Conservation (phyloP, 768 basidiomycete species). For the Pisolithus microcarpus region DNA sequence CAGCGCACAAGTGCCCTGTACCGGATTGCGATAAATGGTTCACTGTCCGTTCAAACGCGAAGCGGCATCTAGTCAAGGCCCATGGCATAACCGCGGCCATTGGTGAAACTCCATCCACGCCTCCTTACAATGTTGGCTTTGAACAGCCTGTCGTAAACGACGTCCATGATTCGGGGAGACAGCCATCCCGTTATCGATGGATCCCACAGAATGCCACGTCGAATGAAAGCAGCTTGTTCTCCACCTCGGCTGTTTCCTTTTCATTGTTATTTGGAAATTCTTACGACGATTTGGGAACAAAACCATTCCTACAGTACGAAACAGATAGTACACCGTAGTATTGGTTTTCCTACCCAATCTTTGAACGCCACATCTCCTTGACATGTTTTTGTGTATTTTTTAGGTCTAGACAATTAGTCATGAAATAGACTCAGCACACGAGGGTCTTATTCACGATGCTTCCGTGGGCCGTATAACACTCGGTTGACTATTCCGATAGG, state of each 20-base stretch:
- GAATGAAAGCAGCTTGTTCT: constrained; percentile 22
- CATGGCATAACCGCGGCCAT: constrained; percentile 45
- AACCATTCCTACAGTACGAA: neutral
- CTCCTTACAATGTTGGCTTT: constrained; percentile 35
- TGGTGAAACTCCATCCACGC: constrained; percentile 10
- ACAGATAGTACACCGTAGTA: neutral
- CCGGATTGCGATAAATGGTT: constrained; percentile 60
- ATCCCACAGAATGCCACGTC: constrained; percentile 32
- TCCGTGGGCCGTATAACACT: constrained; percentile 44
- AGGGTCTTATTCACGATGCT: neutral
- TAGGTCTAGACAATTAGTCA: neutral
- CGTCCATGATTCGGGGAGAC: constrained; percentile 33
- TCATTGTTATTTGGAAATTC: neutral
- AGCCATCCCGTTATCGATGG: constrained; percentile 34
- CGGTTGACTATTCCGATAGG: constrained; percentile 78
- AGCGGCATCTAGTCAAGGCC: constrained; percentile 62
- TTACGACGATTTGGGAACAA: neutral
- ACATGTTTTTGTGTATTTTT: neutral
- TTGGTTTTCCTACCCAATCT: too few relatives aligned
- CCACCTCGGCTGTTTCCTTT: constrained; percentile 1
- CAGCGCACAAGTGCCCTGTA: constrained; percentile 42
- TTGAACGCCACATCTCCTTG: neutral
- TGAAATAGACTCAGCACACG: neutral
- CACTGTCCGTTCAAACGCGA: constrained; percentile 75
- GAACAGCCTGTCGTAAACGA: constrained; percentile 40